phyloP scores from a whole-genome alignment of 495 filamentous ascomycete species.

The Penicillium bovifimosum region DNA sequence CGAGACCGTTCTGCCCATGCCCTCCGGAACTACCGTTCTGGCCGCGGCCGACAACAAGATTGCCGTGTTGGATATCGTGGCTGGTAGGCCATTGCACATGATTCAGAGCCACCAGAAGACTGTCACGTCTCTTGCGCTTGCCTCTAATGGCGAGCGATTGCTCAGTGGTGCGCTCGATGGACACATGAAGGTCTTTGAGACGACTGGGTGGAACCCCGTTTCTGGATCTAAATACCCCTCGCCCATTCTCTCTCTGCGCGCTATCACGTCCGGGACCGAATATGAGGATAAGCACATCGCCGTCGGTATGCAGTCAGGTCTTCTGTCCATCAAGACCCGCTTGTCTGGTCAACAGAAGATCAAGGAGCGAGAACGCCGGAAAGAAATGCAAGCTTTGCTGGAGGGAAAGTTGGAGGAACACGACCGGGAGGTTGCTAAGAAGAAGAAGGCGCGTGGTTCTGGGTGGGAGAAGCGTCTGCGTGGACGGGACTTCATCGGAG shows the following conservation, averaged over 20 bases:
- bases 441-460: conserved; percentile 60
- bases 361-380: conserved; percentile 67
- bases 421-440: conserved; percentile 58
- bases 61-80: conserved; percentile 89
- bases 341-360: conserved; percentile 78
- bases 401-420: conserved; percentile 68
- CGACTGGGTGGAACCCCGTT: conserved; percentile 85
- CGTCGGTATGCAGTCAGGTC: conserved; percentile 88
- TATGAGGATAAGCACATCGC: conserved; percentile 83
- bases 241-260: conserved; percentile 76
- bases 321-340: conserved; percentile 81
- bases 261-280: conserved; percentile 59
- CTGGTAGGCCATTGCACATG: conserved; percentile 76
- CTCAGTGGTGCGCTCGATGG: conserved; percentile 87
- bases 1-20: conserved; percentile 79
- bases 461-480: conserved; percentile 64
- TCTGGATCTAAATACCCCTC: conserved; percentile 86
- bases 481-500: conserved; percentile 77
- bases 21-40: conserved; percentile 77
- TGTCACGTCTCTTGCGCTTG: conserved; percentile 75
- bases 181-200: conserved; percentile 95
- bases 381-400: conserved; percentile 80
- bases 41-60: conserved; percentile 84
- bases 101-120: conserved; percentile 97
- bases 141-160: conserved; percentile 70